Evolutionary conservation across 768 basidiomycete species (phyloP).

Genomic region (Pisolithus tinctorius): DNA sequence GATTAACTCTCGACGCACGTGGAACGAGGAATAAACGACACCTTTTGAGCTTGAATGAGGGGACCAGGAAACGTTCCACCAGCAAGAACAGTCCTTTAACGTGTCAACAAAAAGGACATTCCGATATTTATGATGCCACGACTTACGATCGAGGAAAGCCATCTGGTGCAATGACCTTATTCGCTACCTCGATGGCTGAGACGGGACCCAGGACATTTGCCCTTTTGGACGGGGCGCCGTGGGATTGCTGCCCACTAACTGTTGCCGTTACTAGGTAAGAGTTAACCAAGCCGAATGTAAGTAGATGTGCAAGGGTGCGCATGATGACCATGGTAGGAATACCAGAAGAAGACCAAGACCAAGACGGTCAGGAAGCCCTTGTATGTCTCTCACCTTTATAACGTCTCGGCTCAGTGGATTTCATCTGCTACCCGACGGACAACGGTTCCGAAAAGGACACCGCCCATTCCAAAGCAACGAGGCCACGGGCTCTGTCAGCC

Average conservation of each 20-base stretch:
- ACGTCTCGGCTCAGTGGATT: no score
- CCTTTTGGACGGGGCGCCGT: background rate
- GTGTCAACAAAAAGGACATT: background rate
- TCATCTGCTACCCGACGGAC: no score
- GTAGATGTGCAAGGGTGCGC: background rate
- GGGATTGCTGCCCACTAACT: background rate
- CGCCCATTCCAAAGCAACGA: no score
- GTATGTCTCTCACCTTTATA: no score
- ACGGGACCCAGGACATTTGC: background rate
- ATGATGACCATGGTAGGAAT: background rate
- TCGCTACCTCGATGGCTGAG: slow-evolving; percentile 26
- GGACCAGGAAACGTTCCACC: no score
- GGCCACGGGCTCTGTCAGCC: no score
- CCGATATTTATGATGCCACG: background rate
- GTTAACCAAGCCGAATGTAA: background rate
- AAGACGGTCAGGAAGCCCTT: background rate
- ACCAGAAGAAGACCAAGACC: background rate
- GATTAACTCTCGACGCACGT: background rate
- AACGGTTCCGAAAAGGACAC: no score
- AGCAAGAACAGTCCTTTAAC: no score
- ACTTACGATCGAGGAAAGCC: slow-evolving; percentile 15
- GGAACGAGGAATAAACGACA: background rate
- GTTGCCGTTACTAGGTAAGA: background rate
- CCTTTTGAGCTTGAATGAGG: no score
- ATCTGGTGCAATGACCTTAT: slow-evolving; percentile 35